Evolutionary conservation across 2,329 filamentous ascomycete genomes (phyloP).

Genomic region (Aureobasidium sp.): DNA sequence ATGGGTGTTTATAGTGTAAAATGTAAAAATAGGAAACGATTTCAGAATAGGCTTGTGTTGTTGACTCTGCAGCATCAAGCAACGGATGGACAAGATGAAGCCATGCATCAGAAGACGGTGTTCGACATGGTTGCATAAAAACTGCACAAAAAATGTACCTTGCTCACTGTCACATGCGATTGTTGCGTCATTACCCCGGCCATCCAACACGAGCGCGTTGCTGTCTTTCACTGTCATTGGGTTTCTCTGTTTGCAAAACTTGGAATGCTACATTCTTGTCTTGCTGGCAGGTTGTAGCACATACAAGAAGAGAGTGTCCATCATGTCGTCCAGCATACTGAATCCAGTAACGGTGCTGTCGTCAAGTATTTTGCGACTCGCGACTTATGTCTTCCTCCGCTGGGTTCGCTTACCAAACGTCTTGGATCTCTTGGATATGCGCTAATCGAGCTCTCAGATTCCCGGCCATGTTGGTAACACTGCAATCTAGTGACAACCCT

Average conservation of each 20-base stretch:
- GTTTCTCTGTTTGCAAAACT: not conserved
- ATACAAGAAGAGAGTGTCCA: not conserved
- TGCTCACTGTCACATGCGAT: no score
- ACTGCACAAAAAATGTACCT: no score
- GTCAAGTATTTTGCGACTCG: conserved; percentile 23
- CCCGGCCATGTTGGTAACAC: conserved; percentile 30
- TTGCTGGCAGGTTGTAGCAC: not conserved
- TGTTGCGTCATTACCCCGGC: no score
- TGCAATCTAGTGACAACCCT: conserved; percentile 6
- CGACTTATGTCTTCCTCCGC: conserved; percentile 31
- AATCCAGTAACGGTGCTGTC: conserved; percentile 21
- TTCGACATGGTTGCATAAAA: no score
- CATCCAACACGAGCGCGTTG: no score
- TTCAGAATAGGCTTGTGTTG: no score
- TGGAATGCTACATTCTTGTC: not conserved
- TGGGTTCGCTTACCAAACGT: conserved; percentile 27
- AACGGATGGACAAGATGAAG: no score
- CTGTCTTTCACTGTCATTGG: not conserved
- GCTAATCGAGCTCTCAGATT: conserved; percentile 24
- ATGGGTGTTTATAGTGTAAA: conserved; percentile 12
- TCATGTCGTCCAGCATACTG: conserved; percentile 7
- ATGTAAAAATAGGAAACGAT: conserved; percentile 12
- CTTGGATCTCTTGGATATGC: not conserved
- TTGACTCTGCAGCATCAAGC: no score
- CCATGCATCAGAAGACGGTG: no score